phyloP scores from a whole-genome alignment of 305 asterid species.

The Rubia peregrina region DNA sequence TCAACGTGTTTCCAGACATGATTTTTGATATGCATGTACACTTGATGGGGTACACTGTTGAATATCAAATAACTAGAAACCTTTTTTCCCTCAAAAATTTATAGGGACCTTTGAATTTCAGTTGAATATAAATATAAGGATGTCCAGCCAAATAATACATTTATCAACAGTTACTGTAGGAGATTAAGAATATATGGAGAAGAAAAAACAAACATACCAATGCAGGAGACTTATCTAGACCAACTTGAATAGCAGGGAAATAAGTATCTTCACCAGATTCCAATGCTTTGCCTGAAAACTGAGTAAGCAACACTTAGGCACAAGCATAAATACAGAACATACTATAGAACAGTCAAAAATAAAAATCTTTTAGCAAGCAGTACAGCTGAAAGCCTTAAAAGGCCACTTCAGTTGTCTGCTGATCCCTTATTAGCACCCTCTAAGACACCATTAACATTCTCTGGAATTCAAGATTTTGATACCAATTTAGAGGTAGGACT shows the following conservation, averaged over 20 bases:
- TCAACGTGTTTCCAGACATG: too few relatives aligned
- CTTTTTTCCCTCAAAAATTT: background rate
- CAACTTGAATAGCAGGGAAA: conserved; percentile 82
- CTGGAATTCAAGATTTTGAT: background rate
- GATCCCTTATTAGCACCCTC: background rate
- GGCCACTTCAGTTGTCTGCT: background rate
- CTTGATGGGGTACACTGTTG: background rate
- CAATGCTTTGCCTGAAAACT: conserved; percentile 34
- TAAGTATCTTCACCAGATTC: conserved; percentile 87
- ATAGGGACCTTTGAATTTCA: background rate
- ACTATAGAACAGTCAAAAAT: background rate
- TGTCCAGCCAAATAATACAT: background rate
- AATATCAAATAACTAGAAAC: background rate
- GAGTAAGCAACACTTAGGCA: conserved; percentile 23
- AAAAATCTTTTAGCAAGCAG: background rate
- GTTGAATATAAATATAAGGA: background rate
- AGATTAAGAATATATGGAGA: conserved; percentile 5
- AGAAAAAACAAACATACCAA: conserved; percentile 49
- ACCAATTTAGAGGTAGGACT: background rate
- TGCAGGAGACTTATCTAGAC: conserved; percentile 64
- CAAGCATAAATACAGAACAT: background rate
- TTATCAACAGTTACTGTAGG: background rate
- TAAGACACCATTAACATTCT: background rate
- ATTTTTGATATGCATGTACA: background rate
- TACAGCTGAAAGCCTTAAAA: background rate